Evolutionary conservation across 305 asterid species (phyloP).

Genomic region (Euphrasia arctica): DNA sequence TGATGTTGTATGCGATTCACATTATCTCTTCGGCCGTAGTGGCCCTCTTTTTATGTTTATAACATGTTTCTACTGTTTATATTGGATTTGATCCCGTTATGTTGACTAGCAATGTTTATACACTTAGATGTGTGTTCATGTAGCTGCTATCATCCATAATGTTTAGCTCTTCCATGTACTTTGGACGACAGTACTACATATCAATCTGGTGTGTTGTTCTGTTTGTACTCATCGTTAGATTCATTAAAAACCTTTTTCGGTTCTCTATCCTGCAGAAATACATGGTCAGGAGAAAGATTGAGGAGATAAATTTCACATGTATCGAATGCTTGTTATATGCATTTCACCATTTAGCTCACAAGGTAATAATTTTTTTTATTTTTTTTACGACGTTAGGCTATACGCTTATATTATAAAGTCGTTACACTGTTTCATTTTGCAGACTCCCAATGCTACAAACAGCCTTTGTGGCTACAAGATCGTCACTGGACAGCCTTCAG

Average conservation of each 20-base stretch:
- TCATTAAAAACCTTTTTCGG: slow-evolving; percentile 18
- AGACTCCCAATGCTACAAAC: slow-evolving; percentile 93
- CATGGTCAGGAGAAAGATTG: slow-evolving; percentile 82
- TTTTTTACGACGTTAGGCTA: slow-evolving; percentile 10
- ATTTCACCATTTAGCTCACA: slow-evolving; percentile 86
- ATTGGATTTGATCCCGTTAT: slow-evolving; percentile 4
- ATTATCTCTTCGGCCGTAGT: not conserved
- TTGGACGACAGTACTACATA: not conserved
- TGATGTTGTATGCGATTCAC: slow-evolving; percentile 8
- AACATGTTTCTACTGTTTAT: not conserved
- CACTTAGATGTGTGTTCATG: slow-evolving; percentile 3
- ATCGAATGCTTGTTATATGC: slow-evolving; percentile 77
- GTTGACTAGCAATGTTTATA: slow-evolving; percentile 1
- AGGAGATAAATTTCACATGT: slow-evolving; percentile 73
- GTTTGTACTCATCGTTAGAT: not conserved
- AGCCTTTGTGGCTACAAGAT: slow-evolving; percentile 96
- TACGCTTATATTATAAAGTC: slow-evolving; percentile 8
- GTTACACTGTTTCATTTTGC: slow-evolving; percentile 21
- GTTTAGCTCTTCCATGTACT: not conserved
- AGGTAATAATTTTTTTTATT: slow-evolving; percentile 45
- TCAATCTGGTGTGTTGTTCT: not conserved
- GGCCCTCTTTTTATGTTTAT: slow-evolving; percentile 1
- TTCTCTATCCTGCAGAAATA: slow-evolving; percentile 53
- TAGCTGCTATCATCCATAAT: slow-evolving; percentile 4
- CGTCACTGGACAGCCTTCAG: slow-evolving; percentile 97